Base-by-base conservation (phyloP, 352 stramenopile genomes). In the Globisporangium middletonii region DNA sequence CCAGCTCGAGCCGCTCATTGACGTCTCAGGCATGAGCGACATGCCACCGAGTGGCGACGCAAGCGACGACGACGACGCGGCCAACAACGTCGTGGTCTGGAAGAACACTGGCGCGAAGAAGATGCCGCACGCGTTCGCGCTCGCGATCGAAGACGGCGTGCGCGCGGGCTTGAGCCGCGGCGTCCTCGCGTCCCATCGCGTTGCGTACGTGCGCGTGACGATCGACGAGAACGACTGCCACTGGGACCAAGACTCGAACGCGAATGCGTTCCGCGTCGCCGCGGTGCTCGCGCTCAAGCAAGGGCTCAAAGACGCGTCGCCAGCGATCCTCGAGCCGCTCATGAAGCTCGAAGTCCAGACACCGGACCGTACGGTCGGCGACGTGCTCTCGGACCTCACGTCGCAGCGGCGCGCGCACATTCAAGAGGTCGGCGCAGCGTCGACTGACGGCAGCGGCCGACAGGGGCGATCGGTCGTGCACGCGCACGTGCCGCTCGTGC, bases 291-390 rank as follows among this genome's bases (percentile, higher is more conserved):
- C 64, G 2, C 53, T 93, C 27, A 86, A 85, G 50, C 51, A 80
- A 11, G 80, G 74, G n/a, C 63, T 94, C 0, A 69, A 69, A 12
- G 55, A 85, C 45, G 82, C 79, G 5, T 48, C 61, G 2, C 78
- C 84, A 1, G 65, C 80, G 15, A 68, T 91, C 2, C 61, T 94
- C 4, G 84, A 94, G 68, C 84, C 84, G 0, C 63, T 89, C 60
- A 91, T 94, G 82, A 78, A 80, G 64, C 72, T 94, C 26, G 73
- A 89, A 19, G 77, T 92, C 27, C 69, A 74, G 23, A 76, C 71
- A 0, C 84, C 82, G 6, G 75, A 90, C 42, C 72, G 69, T 13
- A 85, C 64, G 44, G 68, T 89, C 1, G 84, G 84, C 16, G 79
- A 89, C 47, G 80, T 94, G 30, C 70, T 94, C 9, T 78, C 78